phyloP scores from a whole-genome alignment of 345 rosid species.

The Noccaea bulbosa region DNA sequence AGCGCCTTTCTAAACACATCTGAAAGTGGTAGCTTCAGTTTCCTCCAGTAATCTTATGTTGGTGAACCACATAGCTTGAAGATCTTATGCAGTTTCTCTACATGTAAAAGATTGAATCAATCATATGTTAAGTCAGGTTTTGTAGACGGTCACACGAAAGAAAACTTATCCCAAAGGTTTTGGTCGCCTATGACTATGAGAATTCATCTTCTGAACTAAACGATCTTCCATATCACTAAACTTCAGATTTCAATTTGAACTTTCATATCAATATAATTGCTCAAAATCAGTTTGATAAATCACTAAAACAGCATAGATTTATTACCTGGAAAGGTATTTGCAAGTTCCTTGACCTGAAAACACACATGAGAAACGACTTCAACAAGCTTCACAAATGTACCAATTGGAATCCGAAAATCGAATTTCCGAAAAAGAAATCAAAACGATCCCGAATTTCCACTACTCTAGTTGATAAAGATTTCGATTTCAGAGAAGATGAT shows the following conservation, averaged over 20 bases:
- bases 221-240: neutral
- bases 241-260: neutral
- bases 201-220: too few species aligned
- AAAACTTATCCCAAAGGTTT: too few species aligned
- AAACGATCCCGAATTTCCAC: too few species aligned
- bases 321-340: constrained; percentile 42
- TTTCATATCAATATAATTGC: neutral
- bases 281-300: neutral
- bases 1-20: constrained; percentile 79
- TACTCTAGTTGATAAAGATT: constrained; percentile 8
- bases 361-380: constrained; percentile 21
- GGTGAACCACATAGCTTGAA: constrained; percentile 88
- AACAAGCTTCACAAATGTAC: constrained; percentile 9
- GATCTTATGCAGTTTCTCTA: constrained; percentile 85
- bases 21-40: constrained; percentile 65
- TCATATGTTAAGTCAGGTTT: neutral
- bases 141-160: neutral
- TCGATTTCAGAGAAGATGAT: neutral
- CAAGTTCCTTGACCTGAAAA: constrained; percentile 45
- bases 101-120: constrained; percentile 46
- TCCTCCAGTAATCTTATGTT: constrained; percentile 85
- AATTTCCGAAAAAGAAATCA: too few species aligned
- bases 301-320: neutral
- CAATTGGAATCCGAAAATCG: constrained; percentile 9
- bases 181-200: too few species aligned